Base-by-base conservation (phyloP, 495 filamentous ascomycete genomes). In the Neurospora terricola region DNA sequence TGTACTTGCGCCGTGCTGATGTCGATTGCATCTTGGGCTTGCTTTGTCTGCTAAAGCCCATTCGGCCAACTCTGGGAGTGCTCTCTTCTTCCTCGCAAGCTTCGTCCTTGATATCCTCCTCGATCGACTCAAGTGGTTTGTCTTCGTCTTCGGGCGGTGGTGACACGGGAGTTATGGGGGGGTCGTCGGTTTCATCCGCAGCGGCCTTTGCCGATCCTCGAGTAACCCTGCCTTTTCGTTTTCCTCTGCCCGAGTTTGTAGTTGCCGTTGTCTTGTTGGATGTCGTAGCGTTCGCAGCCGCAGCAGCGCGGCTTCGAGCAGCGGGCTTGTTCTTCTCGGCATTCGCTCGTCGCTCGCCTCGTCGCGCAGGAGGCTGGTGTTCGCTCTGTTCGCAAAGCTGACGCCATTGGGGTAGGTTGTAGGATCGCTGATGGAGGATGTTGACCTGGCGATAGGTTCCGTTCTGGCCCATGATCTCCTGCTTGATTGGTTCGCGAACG, bases 361-460 rank as follows among this genome's bases (percentile, higher is more conserved):
- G 88, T 73, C 90, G 91, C n/a, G 96, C 96, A 4, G 96, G 96
- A 1, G 95, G 96, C 77, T 99, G 96, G 78, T 99, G 94, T 74
- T 97, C 93, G 79, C 92, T 92, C 81, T 97, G 93, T 70, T 97
- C 91, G 77, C 93, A 96, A 43, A 98, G 85, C 48, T 90, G 88
- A 75, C 93, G 92, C 96, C 96, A 99, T 81, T 98, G 94, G 1
- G 95, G 95, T 9, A 99, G 85, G 78, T 97, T 99, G 83, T 98
- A 99, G 34, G 93, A 93, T 80, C 96, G 87, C 81, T 96, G 93
- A 81, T 96, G 94, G 79, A 97, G 91, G 39, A 98, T 93, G 77
- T 99, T 99, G 77, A 93, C 92, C 76, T 98, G 96, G 36, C 94
- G 94, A 78, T 97, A 99, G 39, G 91, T 95, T 37, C 96, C 96